These are phyloP conservation scores for Kazachstania bromeliacearum DNA, from an alignment of 805 yeast genomes.

Conservation along the genomic window DNA sequence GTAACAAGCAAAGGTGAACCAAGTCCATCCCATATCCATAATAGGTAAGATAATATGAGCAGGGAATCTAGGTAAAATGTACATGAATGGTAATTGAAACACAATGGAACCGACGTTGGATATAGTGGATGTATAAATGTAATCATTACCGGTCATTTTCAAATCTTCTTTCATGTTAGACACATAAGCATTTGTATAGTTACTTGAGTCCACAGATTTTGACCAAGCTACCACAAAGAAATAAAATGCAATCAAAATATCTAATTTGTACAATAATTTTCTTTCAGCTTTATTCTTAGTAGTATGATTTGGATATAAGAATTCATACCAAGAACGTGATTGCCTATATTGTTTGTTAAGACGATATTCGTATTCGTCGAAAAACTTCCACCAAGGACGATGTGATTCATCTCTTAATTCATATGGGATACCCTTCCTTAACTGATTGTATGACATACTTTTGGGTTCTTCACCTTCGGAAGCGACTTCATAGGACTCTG, in stretches of 20 bases:
- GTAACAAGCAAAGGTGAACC: slow-evolving; percentile 50
- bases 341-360: slow-evolving; percentile 26
- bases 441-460: slow-evolving; percentile 4
- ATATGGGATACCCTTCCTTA: slow-evolving; percentile 28
- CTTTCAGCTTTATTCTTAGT: slow-evolving; percentile 37
- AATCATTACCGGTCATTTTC: slow-evolving; percentile 52
- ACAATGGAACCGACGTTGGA: slow-evolving; percentile 55
- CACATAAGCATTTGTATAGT: slow-evolving; percentile 57
- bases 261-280: slow-evolving; percentile 43
- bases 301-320: slow-evolving; percentile 28
- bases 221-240: slow-evolving; percentile 59
- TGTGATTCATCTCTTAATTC: slow-evolving; percentile 34
- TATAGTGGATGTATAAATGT: slow-evolving; percentile 49
- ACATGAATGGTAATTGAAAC: slow-evolving; percentile 58
- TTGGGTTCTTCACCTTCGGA: background rate
- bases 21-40: slow-evolving; percentile 60
- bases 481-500: background rate
- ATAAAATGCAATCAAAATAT: slow-evolving; percentile 45
- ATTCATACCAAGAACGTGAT: slow-evolving; percentile 28
- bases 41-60: slow-evolving; percentile 39
- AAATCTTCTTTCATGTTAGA: slow-evolving; percentile 54
- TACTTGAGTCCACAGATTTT: slow-evolving; percentile 53
- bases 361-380: slow-evolving; percentile 45
- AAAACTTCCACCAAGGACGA: slow-evolving; percentile 38
- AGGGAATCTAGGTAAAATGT: slow-evolving; percentile 46